phyloP scores from a whole-genome alignment of 1,284 basidiomycete species.

The Neolentinus lepideus region DNA sequence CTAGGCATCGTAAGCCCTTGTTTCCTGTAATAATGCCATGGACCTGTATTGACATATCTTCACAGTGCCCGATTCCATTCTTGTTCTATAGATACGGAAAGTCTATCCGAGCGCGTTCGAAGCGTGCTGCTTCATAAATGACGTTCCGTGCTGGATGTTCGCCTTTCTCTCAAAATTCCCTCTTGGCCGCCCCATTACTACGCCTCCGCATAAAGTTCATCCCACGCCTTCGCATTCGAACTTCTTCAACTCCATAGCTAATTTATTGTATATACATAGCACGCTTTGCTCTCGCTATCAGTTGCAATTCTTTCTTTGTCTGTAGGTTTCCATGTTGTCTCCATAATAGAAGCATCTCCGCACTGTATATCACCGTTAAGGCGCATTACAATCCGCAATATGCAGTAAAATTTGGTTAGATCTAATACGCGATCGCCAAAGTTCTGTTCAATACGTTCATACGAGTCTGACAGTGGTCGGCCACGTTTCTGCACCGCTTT shows the following conservation, averaged over 20 bases:
- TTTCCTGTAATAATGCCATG: too few relatives aligned
- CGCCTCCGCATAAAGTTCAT: too few relatives aligned
- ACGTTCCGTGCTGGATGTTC: background rate
- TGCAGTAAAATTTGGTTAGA: too few relatives aligned
- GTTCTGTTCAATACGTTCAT: too few relatives aligned
- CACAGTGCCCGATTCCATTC: conserved; percentile 32
- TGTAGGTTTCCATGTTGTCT: background rate
- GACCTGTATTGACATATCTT: background rate
- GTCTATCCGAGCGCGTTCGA: conserved; percentile 14
- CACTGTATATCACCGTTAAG: too few relatives aligned
- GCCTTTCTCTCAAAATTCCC: too few relatives aligned
- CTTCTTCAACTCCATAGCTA: background rate
- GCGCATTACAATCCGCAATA: too few relatives aligned
- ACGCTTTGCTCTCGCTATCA: background rate
- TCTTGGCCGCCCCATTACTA: too few relatives aligned
- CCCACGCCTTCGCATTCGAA: background rate
- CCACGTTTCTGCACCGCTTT: background rate
- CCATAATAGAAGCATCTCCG: background rate
- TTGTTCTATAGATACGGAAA: conserved; percentile 26
- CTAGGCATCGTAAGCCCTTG: conserved; percentile 23
- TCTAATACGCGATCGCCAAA: background rate
- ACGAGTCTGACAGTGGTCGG: background rate
- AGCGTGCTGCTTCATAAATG: conserved; percentile 10
- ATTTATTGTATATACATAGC: background rate
- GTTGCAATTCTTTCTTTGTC: background rate